Evolutionary conservation across 2,329 filamentous ascomycete genomes (phyloP).

Genomic region (Verticillium tricorpus): DNA sequence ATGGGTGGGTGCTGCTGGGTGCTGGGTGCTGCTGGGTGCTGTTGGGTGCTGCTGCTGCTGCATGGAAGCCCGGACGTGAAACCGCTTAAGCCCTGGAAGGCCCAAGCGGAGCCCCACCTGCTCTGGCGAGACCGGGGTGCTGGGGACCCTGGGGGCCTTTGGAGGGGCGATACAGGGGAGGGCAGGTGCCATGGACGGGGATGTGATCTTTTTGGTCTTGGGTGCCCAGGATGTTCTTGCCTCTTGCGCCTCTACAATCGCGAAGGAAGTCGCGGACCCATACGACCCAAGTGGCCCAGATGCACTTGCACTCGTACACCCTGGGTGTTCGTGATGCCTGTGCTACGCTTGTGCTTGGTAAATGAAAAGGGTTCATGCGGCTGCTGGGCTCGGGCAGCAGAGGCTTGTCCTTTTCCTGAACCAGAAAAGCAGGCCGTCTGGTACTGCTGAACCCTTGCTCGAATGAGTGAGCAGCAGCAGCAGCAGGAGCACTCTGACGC

Average conservation of each 20-base stretch:
- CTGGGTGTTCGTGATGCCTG: too few relatives aligned
- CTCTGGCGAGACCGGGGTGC: neutral
- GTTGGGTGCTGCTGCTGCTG: conserved; percentile 21
- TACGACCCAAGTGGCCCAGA: neutral
- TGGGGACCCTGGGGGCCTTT: neutral
- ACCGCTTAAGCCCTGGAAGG: conserved; percentile 20
- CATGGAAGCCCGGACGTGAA: conserved; percentile 24
- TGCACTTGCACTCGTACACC: neutral
- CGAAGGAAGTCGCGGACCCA: neutral
- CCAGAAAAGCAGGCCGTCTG: neutral
- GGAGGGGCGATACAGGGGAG: conserved; percentile 5
- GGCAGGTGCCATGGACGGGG: conserved; percentile 2
- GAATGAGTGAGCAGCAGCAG: neutral
- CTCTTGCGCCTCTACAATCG: neutral
- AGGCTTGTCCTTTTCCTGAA: neutral
- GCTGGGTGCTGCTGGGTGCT: neutral
- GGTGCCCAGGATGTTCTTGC: conserved; percentile 1
- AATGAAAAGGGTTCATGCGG: conserved; percentile 1
- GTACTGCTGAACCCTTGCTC: neutral
- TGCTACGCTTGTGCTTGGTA: neutral
- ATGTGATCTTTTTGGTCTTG: neutral
- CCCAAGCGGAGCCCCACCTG: conserved; percentile 2
- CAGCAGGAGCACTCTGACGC: neutral
- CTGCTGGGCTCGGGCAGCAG: neutral
- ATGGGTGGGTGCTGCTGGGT: neutral